Evolutionary conservation across 805 yeast species (phyloP).

Genomic region (Kodamaea laetipori): DNA sequence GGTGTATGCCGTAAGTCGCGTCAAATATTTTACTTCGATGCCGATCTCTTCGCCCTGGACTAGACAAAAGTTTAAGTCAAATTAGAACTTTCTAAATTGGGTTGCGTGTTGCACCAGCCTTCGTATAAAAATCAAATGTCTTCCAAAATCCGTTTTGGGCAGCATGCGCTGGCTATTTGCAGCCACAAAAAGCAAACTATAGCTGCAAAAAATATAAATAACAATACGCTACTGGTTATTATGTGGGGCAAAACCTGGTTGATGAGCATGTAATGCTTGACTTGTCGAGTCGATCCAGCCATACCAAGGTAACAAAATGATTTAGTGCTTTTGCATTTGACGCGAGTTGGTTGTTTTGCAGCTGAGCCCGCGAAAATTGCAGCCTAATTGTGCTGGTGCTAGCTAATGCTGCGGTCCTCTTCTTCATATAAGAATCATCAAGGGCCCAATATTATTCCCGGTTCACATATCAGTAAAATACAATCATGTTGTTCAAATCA

Average conservation of each 20-base stretch:
- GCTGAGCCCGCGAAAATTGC: background rate
- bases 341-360: background rate
- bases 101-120: too few species aligned
- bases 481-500: constrained; percentile 16
- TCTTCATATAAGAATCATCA: background rate
- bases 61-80: too few species aligned
- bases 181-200: too few species aligned
- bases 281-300: background rate
- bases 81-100: too few species aligned
- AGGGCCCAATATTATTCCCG: background rate
- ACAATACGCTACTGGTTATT: background rate
- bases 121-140: too few species aligned
- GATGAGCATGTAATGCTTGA: background rate
- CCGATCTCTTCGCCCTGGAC: too few species aligned
- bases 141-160: too few species aligned
- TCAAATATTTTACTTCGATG: too few species aligned
- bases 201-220: too few species aligned
- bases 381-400: constrained; percentile 2
- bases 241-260: constrained; percentile 2
- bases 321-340: background rate
- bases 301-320: background rate
- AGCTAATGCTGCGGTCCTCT: background rate
- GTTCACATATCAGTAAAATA: background rate
- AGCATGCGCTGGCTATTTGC: too few species aligned
- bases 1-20: too few species aligned